Percentiles rank a stretch among this genome's conserved stretches.
Conservation (phyloP, 106 monocot species). For the Hemerocallis citrina region DNA sequence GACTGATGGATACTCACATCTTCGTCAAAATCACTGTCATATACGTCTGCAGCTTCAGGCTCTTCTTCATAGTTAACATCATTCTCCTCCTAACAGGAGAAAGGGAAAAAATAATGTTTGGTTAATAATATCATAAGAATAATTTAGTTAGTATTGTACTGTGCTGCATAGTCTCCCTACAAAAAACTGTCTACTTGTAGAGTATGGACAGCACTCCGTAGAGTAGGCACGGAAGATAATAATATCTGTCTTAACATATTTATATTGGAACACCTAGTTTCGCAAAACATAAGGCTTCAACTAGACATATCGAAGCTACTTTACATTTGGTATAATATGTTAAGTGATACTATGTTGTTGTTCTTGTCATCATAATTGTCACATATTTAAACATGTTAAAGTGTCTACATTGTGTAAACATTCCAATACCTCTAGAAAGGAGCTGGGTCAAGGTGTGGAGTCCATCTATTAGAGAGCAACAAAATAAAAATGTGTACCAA, state of each 20-base stretch:
- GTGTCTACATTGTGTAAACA: not conserved
- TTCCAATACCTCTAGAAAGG: not conserved
- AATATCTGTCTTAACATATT: too few species aligned
- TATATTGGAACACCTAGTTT: too few species aligned
- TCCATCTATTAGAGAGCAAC: not conserved
- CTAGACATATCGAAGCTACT: not conserved
- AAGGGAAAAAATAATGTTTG: not conserved
- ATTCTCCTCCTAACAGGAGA: conserved; percentile 57
- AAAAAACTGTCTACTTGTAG: too few species aligned
- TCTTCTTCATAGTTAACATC: conserved; percentile 89
- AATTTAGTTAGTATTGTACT: too few species aligned
- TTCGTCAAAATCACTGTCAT: conserved; percentile 94
- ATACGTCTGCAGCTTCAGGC: conserved; percentile 67
- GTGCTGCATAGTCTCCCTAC: too few species aligned
- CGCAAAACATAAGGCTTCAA: not conserved
- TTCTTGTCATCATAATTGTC: too few species aligned
- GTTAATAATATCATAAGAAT: not conserved
- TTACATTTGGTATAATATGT: too few species aligned
- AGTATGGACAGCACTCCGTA: too few species aligned
- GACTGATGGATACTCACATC: conserved; percentile 48
- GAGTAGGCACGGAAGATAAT: too few species aligned
- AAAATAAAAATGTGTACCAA: not conserved
- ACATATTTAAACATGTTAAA: not conserved
- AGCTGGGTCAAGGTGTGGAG: not conserved
- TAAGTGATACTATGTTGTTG: too few species aligned